These are phyloP conservation scores for Porogramme epimiltina DNA, from an alignment of 1,284 basidiomycete genomes.

Conservation along the genomic window DNA sequence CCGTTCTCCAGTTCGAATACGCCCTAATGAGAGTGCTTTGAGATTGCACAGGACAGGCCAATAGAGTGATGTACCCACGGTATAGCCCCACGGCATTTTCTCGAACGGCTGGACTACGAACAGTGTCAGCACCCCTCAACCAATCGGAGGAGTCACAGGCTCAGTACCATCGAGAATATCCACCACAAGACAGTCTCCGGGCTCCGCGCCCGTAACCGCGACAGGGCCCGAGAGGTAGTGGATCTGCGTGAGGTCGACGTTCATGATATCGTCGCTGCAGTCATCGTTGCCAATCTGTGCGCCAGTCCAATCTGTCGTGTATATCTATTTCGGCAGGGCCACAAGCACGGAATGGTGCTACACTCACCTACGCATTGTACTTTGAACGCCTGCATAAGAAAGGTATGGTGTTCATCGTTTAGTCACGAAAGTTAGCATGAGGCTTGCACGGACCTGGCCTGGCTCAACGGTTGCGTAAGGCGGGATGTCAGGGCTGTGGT, in stretches of 20 bases:
- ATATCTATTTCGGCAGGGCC: background rate
- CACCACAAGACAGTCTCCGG: conserved; percentile 78
- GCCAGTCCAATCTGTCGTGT: conserved; percentile 67
- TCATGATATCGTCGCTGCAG: conserved; percentile 68
- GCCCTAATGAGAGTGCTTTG: conserved; percentile 41
- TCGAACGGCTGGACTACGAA: conserved; percentile 65
- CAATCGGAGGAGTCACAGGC: background rate
- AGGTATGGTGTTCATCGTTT: no score
- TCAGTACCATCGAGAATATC: conserved; percentile 70
- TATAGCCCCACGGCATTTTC: conserved; percentile 83
- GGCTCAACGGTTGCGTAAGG: conserved; percentile 64
- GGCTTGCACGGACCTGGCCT: conserved; percentile 48
- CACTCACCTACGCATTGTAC: conserved; percentile 69
- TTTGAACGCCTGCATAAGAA: conserved; percentile 56
- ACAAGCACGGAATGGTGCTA: background rate
- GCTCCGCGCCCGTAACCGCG: conserved; percentile 73
- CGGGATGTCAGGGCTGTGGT: conserved; percentile 68
- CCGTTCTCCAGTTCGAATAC: conserved; percentile 77
- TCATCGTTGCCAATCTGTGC: conserved; percentile 79
- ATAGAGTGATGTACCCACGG: conserved; percentile 38
- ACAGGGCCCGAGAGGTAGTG: conserved; percentile 81
- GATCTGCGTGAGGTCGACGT: conserved; percentile 64
- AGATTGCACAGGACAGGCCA: background rate
- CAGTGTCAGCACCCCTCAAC: background rate
- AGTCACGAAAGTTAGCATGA: no score